Evolutionary conservation across 352 stramenopile species (phyloP), one percentile per base, ranked within the genome.

Genomic region (Globisporangium alternatum): DNA sequence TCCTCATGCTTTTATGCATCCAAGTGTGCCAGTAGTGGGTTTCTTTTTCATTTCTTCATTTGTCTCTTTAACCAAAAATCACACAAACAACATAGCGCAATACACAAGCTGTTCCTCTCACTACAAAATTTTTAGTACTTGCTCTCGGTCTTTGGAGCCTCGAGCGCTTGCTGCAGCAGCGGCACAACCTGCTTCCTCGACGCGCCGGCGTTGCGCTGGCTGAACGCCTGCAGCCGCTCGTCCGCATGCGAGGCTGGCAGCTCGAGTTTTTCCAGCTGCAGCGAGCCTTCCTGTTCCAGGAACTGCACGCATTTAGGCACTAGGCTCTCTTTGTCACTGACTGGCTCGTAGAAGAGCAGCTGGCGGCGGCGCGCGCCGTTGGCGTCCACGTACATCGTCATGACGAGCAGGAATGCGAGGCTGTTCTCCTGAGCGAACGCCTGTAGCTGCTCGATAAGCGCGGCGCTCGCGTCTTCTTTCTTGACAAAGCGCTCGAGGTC

Each of bases 121-220:
- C 19, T 47, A 28, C 0, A 4, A 28, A 28, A 3, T 21, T 33
- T 37, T 60, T 6, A 47, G 28, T 61, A 61, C 35, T 48, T 61
- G 37, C 56, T 54, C 9, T 62, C 45, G 28, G 30, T 55, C 41
- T 43, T 31, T 28, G 25, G 19, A 53, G 28, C 25, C n/a, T 62
- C 30, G 5, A 92, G 69, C 47, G 81, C 78, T 10, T 65, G 70
- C 56, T 86, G 77, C 48, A 89, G 74, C 4, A 94, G 67, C 19
- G 86, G 86, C 30, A 89, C 83, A 28, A 95, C 77, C 64, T 93
- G 86, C 71, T 95, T 95, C 15, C 83, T 74, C 2, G 83, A 93
- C 13, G 79, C 79, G 22, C 71, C 72, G 5, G 67, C 75, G 69
- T 91, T 95, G 25, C 62, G 67, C 64, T 95, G 86, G 30, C 68